Base-by-base conservation (phyloP, 352 stramenopile genomes). In the Globisporangium radiosum region DNA sequence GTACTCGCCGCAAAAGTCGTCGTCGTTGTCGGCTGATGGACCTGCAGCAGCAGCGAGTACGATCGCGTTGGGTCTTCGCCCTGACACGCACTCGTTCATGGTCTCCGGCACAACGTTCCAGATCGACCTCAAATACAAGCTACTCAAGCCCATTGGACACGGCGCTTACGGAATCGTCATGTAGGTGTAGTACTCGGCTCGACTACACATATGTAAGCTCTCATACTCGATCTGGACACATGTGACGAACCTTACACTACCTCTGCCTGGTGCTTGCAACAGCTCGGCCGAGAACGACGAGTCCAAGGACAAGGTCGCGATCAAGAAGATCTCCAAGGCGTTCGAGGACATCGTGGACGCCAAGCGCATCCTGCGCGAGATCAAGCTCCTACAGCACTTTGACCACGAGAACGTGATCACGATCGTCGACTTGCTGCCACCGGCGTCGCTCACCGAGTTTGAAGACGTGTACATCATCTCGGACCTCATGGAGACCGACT, bases 261-360 rank as follows among this genome's bases (percentile, higher is more conserved):
- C 48, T n/a, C 19, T 11, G n/a, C 47, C 6, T 59, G n/a, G 3
- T 44, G 40, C 40, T 44, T 44, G 40, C 40, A 14, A 44, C 40
- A 94, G 85, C 55, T 95, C 86, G 42, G 81, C 85, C 13, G 73
- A 92, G 54, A 93, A 95, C 53, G 65, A 61, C 9, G 82, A 95
- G 72, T 87, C 81, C n/a, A 72, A 69, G 47, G 82, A 93, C 49
- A 94, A 94, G 60, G 81, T 94, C 7, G 87, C 87, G 8, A 88
- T 95, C 56, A 96, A 95, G 70, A 96, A 94, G 66, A 88, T 96
- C 51, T 89, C 83, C 45, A 91, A 86, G 63, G 82, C 83, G 9
- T 99, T 99, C 66, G 93, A 98, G 54, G 97, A 99, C 73, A 90
- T 99, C 40, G 96, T 99, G 50, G 97, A 99, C 70, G 98, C 97